Evolutionary conservation across 2,329 filamentous ascomycete species (phyloP).

Genomic region (Myriangium duriaei): DNA sequence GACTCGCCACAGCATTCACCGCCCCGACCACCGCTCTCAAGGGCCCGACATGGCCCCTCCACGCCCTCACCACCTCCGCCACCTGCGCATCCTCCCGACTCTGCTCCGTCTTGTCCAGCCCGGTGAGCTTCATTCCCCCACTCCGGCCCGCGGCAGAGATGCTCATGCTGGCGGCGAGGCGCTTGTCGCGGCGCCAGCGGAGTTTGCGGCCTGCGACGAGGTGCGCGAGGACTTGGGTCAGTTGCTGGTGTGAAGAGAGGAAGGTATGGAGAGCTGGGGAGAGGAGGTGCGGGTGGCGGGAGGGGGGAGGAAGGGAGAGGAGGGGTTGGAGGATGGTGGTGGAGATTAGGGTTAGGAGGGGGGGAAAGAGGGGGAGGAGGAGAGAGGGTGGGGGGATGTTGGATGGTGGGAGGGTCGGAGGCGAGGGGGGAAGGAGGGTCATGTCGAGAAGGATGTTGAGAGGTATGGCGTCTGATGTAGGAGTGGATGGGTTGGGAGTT

Average conservation of each 20-base stretch:
- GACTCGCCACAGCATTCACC: constrained; percentile 37
- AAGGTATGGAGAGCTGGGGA: constrained; percentile 51
- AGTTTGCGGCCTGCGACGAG: constrained; percentile 74
- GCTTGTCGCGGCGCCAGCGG: constrained; percentile 82
- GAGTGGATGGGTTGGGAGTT: background rate
- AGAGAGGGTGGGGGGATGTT: constrained; percentile 85
- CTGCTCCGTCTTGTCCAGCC: constrained; percentile 72
- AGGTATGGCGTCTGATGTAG: constrained; percentile 1
- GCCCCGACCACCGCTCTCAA: constrained; percentile 60
- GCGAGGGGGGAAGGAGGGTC: constrained; percentile 8
- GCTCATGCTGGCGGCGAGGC: constrained; percentile 75
- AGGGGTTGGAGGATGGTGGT: constrained; percentile 53
- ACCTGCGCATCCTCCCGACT: constrained; percentile 75
- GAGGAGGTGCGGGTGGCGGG: constrained; percentile 49
- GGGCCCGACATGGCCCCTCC: constrained; percentile 63
- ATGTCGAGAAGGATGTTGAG: constrained; percentile 4
- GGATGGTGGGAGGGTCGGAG: constrained; percentile 47
- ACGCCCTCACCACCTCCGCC: constrained; percentile 60
- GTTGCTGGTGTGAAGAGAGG: constrained; percentile 48
- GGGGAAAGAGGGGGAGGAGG: constrained; percentile 63
- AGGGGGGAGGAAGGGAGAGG: constrained; percentile 31
- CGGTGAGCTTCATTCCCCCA: constrained; percentile 82
- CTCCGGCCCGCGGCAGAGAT: constrained; percentile 63
- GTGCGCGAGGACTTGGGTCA: constrained; percentile 58
- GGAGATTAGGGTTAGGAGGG: constrained; percentile 54